phyloP scores from a whole-genome alignment of 345 rosid species.

The Lepidium sativum region DNA sequence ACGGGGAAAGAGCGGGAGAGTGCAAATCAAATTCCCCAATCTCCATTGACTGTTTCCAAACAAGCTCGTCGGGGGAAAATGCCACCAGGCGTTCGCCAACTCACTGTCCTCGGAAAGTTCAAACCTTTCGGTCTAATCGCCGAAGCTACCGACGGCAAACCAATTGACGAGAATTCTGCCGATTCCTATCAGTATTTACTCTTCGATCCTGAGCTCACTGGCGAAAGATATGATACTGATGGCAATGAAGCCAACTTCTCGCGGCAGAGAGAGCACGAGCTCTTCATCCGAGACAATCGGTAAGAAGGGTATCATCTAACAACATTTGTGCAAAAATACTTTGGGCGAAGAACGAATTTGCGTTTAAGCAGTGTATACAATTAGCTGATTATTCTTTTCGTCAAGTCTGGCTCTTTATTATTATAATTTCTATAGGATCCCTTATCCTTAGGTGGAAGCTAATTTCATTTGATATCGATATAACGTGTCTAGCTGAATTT shows the following conservation, averaged over 20 bases:
- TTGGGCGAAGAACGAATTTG: neutral
- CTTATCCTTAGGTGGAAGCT: neutral
- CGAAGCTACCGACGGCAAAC: slow-evolving; percentile 70
- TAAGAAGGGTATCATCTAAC: slow-evolving; percentile 9
- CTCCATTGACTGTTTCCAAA: slow-evolving; percentile 1
- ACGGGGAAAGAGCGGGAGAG: slow-evolving; percentile 1
- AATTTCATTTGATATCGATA: neutral
- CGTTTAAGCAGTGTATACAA: neutral
- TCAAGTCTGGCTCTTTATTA: neutral
- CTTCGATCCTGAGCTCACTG: slow-evolving; percentile 52
- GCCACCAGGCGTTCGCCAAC: slow-evolving; percentile 60
- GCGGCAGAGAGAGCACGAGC: slow-evolving; percentile 62
- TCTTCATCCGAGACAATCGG: slow-evolving; percentile 74
- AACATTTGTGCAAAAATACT: neutral
- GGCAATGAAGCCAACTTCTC: slow-evolving; percentile 27
- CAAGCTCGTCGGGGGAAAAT: slow-evolving; percentile 9
- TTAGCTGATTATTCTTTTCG: neutral
- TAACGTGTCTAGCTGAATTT: neutral
- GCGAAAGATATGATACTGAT: slow-evolving; percentile 35
- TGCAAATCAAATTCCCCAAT: neutral
- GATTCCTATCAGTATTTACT: slow-evolving; percentile 68
- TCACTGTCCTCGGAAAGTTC: slow-evolving; percentile 84
- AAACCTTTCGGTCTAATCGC: slow-evolving; percentile 85
- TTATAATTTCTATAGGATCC: neutral
- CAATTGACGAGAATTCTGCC: slow-evolving; percentile 21